phyloP scores from a whole-genome alignment of 257 asterid species.

The Nicotiana attenuata region DNA sequence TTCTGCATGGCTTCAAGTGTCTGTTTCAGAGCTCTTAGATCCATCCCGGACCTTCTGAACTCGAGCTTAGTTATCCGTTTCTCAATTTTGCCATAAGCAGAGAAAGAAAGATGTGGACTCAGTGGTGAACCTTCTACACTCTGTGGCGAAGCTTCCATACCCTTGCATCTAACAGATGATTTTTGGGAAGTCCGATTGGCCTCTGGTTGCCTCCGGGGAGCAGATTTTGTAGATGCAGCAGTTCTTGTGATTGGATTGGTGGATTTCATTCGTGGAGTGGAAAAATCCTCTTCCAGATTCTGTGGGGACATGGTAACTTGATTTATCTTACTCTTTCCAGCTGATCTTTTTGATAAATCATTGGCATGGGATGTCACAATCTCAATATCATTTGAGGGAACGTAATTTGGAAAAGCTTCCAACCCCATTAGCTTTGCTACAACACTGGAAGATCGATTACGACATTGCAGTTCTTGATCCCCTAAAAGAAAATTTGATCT shows the following conservation, averaged over 20 bases:
- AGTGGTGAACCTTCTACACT: not conserved
- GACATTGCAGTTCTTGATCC: constrained; percentile 22
- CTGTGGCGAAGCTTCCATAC: constrained; percentile 20
- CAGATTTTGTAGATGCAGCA: constrained; percentile 50
- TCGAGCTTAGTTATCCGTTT: constrained; percentile 73
- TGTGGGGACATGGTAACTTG: constrained; percentile 30
- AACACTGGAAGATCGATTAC: constrained; percentile 47
- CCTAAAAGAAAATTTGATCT: constrained; percentile 38
- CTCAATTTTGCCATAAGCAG: constrained; percentile 79
- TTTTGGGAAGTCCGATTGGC: constrained; percentile 36
- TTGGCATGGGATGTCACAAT: constrained; percentile 24
- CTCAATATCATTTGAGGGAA: constrained; percentile 29
- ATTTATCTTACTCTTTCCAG: constrained; percentile 30
- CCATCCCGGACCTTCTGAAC: constrained; percentile 72
- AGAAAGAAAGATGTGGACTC: constrained; percentile 29
- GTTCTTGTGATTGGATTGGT: constrained; percentile 29
- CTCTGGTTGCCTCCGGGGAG: constrained; percentile 69
- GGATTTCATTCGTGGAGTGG: constrained; percentile 26
- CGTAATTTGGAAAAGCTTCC: constrained; percentile 52
- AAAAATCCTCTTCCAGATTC: constrained; percentile 28
- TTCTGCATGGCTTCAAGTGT: constrained; percentile 83
- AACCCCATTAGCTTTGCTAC: constrained; percentile 94
- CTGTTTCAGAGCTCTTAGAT: constrained; percentile 87
- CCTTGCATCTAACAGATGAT: constrained; percentile 30
- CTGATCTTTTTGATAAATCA: constrained; percentile 27